A percentile compares a stretch with the other conserved stretches of the same genome.
phyloP scores from a whole-genome alignment of 2,329 filamentous ascomycete species.

The Epichloe baconii region DNA sequence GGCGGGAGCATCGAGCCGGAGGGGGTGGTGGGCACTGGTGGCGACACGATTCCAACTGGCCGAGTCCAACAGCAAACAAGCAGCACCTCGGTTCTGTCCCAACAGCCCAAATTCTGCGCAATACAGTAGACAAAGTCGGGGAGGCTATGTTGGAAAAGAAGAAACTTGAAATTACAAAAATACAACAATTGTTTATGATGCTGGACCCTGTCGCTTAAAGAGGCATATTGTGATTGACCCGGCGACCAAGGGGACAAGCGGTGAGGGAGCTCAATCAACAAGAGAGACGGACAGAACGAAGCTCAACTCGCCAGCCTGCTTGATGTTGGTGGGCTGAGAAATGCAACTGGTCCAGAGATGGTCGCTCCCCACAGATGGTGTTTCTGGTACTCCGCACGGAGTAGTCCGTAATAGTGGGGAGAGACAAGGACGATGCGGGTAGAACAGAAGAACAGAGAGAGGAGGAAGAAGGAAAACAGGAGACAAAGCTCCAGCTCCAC shows the following conservation, averaged over 20 bases:
- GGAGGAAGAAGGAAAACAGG: too few relatives aligned
- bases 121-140: background rate
- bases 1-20: background rate
- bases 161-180: background rate
- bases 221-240: conserved; percentile 2
- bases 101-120: background rate
- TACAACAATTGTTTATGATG: conserved; percentile 2
- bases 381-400: background rate
- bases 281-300: background rate
- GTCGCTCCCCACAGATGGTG: background rate
- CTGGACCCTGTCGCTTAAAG: background rate
- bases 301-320: background rate
- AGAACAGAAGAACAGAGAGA: too few relatives aligned
- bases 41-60: background rate
- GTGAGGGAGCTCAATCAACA: conserved; percentile 1
- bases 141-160: background rate
- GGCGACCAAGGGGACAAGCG: conserved; percentile 4
- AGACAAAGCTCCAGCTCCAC: too few relatives aligned
- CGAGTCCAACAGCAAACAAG: background rate
- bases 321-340: background rate
- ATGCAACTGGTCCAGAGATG: background rate
- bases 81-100: background rate
- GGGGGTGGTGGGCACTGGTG: conserved; percentile 2
- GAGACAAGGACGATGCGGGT: background rate
- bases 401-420: background rate